Conservation (phyloP, 352 stramenopile species). For the Globisporangium paddicum region DNA sequence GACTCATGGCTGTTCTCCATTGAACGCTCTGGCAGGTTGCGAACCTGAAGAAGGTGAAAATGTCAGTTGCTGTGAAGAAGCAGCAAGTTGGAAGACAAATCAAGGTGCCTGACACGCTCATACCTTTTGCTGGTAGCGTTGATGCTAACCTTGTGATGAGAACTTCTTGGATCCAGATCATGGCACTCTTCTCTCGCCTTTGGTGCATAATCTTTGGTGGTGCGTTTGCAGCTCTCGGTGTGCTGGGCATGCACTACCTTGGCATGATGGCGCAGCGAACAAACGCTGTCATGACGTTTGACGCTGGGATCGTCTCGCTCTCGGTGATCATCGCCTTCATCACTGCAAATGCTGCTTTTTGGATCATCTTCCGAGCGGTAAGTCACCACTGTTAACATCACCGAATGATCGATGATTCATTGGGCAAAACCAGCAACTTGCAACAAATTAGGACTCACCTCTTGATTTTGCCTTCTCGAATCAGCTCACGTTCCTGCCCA, state of each 20-base stretch:
- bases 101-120: no score
- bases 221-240: conserved; percentile 47
- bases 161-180: conserved; percentile 14
- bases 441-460: not conserved
- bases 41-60: conserved; percentile 15
- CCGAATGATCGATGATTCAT: no score
- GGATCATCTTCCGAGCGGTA: conserved; percentile 64
- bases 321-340: conserved; percentile 51
- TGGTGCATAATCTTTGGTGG: conserved; percentile 38
- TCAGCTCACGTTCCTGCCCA: conserved; percentile 54
- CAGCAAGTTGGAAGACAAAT: conserved; percentile 10
- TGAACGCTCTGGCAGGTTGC: not conserved
- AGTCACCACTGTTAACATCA: not conserved
- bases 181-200: conserved; percentile 50
- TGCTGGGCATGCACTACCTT: conserved; percentile 68
- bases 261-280: conserved; percentile 60
- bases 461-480: not conserved
- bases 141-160: not conserved
- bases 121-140: no score
- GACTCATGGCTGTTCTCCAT: not conserved
- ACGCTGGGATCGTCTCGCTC: conserved; percentile 27
- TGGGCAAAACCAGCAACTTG: not conserved
- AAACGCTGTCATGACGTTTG: conserved; percentile 32
- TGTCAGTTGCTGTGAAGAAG: conserved; percentile 12
- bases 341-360: conserved; percentile 54